Conservation (phyloP, 805 yeast species). For the Zygoascus bituminiphila region DNA sequence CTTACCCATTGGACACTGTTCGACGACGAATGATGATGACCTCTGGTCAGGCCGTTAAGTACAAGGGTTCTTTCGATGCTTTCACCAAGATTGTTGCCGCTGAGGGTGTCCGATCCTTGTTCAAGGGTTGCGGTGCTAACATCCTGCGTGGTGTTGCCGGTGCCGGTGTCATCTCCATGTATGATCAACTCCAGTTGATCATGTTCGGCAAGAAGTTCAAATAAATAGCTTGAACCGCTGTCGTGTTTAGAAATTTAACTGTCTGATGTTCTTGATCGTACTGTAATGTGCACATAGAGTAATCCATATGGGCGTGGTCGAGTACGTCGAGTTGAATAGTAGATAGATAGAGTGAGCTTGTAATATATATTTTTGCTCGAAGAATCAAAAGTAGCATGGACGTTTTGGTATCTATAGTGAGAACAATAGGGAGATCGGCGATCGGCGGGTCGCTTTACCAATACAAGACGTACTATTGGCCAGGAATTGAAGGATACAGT, state of each 20-base stretch:
- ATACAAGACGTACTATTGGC: too few species aligned
- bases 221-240: constrained; percentile 7
- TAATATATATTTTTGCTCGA: background rate
- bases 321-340: background rate
- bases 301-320: background rate
- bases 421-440: too few species aligned
- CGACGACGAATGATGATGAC: constrained; percentile 99
- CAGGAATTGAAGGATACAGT: too few species aligned
- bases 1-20: constrained; percentile 98
- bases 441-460: too few species aligned
- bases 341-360: background rate
- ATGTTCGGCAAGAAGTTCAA: constrained; percentile 89
- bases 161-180: constrained; percentile 98
- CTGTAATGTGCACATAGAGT: background rate
- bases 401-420: too few species aligned
- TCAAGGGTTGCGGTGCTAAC: constrained; percentile 99
- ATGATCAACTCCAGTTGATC: constrained; percentile 94
- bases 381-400: too few species aligned
- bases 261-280: background rate
- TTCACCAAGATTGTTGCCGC: constrained; percentile 87
- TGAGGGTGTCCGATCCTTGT: constrained; percentile 87
- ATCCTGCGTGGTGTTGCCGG: constrained; percentile 99
- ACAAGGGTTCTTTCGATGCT: constrained; percentile 91
- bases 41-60: constrained; percentile 97
- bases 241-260: background rate